Conservation (phyloP, 108 stramenopile genomes). For the Pseudonitzschia pungens region DNA sequence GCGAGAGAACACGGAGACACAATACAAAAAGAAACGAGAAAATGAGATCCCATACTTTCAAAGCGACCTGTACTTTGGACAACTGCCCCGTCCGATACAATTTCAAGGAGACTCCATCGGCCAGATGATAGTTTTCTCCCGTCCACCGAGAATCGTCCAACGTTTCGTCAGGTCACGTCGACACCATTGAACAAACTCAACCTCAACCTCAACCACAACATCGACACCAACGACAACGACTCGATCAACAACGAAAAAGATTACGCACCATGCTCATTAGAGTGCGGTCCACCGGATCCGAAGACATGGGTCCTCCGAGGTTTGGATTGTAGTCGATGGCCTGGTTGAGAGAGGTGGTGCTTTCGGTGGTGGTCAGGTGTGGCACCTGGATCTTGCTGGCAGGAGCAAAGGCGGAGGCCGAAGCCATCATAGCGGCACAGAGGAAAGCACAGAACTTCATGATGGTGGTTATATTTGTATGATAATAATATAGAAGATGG, state of each 20-base stretch:
- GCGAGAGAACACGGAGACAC: no score
- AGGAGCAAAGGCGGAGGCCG: slow-evolving; percentile 4
- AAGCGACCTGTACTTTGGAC: no score
- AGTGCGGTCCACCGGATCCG: slow-evolving; percentile 2
- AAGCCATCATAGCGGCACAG: not conserved
- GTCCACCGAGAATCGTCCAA: no score
- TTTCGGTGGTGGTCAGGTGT: not conserved
- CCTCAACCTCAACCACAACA: no score
- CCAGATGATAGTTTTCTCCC: no score
- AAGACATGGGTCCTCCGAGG: not conserved
- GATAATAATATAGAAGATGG: not conserved
- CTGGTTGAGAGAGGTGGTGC: not conserved
- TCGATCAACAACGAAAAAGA: not conserved
- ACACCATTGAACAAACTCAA: no score
- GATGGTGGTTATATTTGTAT: not conserved
- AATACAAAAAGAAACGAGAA: no score
- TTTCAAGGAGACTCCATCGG: no score
- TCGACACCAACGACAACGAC: not conserved
- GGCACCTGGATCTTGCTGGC: not conserved
- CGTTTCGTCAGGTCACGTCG: no score
- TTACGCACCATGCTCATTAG: slow-evolving; percentile 9
- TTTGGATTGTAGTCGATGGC: slow-evolving; percentile 8
- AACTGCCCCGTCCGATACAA: no score
- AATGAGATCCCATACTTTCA: no score
- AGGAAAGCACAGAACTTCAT: slow-evolving; percentile 13